Evolutionary conservation across 768 basidiomycete species (phyloP), one percentile per base, ranked within the genome.

Genomic region (Boletus sp.): DNA sequence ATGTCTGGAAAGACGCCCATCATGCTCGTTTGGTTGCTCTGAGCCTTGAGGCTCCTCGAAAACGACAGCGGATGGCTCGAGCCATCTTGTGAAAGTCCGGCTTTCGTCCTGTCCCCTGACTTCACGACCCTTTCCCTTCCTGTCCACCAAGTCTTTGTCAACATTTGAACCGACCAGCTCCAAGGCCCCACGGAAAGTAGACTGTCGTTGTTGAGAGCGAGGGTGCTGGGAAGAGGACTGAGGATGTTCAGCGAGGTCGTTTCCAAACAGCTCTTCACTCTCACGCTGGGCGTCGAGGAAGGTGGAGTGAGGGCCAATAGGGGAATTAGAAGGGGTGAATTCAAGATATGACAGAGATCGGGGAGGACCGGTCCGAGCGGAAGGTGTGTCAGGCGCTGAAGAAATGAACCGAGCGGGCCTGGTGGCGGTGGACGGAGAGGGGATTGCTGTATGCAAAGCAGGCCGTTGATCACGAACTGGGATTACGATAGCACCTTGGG

Each of bases 351-450:
- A 87, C 29, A 90, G 74, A 0, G 89, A 87, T 40, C 89, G 80
- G 5, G 89, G 89, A 33, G 88, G 87, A 12, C 89, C 89, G 5
- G 88, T 90, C 50, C 89, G 77, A 48, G 76, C 75, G 7, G 86
- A 82, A 28, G 89, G 89, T 0, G 86, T 84, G 48, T 69, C 61
- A 35, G 60, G 70, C 2, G 61, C 45, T 20, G 61, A 39, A 15
- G 53, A 11, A 5, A 52, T 18, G 37, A 60, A 52, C 51, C 60
- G 58, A 40, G 29, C 44, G 12, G 46, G 30, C 14, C 52, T 61
- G n/a, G 24, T 35, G 7, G 57, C n/a, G 10, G 49, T 7, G 12
- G 55, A 57, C 44, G 52, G 45, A 33, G 60, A 53, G 4, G 53
- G 18, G n/a, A 61, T 60, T n/a, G 56, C 49, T 53, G 61, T 49